A percentile compares a stretch with the other conserved stretches of the same genome.
Conservation (phyloP, 257 asterid genomes). For the Eucommia ulmoides region DNA sequence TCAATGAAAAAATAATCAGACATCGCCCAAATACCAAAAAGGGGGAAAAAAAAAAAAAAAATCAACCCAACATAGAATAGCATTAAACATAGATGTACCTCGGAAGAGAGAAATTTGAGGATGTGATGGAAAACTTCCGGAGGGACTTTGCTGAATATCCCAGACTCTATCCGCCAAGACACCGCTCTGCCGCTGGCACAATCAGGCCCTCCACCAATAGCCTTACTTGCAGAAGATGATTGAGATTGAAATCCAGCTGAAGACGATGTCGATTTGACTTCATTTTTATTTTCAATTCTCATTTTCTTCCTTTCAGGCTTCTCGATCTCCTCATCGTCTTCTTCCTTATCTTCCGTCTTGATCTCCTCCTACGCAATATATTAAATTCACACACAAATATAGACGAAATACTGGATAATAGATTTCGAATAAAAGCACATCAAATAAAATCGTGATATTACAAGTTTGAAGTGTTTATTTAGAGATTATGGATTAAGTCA, state of each 20-base stretch:
- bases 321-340: constrained; percentile 34
- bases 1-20: constrained; percentile 5
- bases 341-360: constrained; percentile 18
- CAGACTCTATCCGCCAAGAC: constrained; percentile 38
- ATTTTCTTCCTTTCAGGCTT: constrained; percentile 35
- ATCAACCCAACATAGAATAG: background rate
- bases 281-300: constrained; percentile 26
- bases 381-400: background rate
- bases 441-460: background rate
- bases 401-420: no score
- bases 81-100: constrained; percentile 23
- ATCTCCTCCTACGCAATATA: background rate
- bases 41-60: background rate
- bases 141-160: constrained; percentile 54
- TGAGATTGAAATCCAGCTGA: constrained; percentile 20
- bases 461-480: background rate
- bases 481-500: background rate
- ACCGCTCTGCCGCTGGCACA: constrained; percentile 12
- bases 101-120: constrained; percentile 72
- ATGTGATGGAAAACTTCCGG: constrained; percentile 63
- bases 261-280: constrained; percentile 18
- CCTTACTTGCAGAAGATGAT: constrained; percentile 17
- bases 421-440: background rate
- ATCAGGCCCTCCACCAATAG: constrained; percentile 9
- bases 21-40: background rate